Evolutionary conservation across 345 rosid genomes (phyloP), one percentile per base, ranked within the genome.

Genomic region (Durio zibethinus): DNA sequence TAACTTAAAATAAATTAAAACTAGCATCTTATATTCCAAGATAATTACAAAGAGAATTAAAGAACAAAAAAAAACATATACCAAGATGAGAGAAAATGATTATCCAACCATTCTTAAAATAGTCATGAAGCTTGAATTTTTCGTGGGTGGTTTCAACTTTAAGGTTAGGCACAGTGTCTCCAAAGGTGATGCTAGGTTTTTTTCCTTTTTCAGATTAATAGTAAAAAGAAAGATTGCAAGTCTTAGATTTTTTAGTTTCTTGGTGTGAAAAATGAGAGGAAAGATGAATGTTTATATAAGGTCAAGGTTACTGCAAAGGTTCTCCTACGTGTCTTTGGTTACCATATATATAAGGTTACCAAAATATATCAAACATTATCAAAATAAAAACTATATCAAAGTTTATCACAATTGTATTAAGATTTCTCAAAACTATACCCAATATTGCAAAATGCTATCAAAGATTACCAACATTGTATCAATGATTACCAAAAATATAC

Each of bases 31-130:
- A 14, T 4, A 64, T 20, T 36, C 6, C 5, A 36, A 23, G 29
- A 2, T 33, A 43, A 21, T 3, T 4, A 68, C 0, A 42, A 15
- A 68, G 0, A 4, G 4, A 69, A 14, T 14, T 47, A 3, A 48
- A 11, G 7, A 5, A 29, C 0, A 25, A 43, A 9, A 4, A 5
- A n/a, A 20, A 8, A 7, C 48, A 20, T 18, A 15, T 69, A 88
- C 92, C 91, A 7, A 97, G 94, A 68, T 91, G 98, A 20, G 97
- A 93, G 88, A 92, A 96, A 78, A 91, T 87, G 82, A 92, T 79
- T 80, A 94, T 86, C 97, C 94, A 92, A 43, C 69, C 63, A 82
- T 83, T 50, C 15, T 71, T 66, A 3, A 90, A 68, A 85, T 68
- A 88, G 83, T 89, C 93, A 82, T 94, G 87, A 42, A 94, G 90